A percentile compares a stretch with the other conserved stretches of the same genome.
Evolutionary conservation across 2,329 filamentous ascomycete species (phyloP).

Genomic region (Pseudogymnoascus sp.): DNA sequence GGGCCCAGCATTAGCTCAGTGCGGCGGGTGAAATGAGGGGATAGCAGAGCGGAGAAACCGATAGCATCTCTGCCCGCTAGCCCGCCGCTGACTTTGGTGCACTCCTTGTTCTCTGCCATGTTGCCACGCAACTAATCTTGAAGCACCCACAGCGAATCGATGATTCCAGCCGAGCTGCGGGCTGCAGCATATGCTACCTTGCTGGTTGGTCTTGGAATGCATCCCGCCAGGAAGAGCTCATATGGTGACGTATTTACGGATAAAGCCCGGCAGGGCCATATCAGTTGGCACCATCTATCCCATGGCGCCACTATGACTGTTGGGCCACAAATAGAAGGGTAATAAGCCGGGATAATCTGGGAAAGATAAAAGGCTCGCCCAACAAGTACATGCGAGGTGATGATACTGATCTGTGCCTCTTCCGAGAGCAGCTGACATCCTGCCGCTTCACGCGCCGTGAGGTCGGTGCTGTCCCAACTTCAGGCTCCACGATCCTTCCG

Average conservation of each 20-base stretch:
- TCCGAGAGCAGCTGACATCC: neutral
- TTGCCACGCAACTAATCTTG: neutral
- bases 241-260: constrained; percentile 1
- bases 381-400: neutral
- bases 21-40: neutral
- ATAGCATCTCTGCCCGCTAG: neutral
- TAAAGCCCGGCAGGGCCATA: neutral
- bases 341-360: neutral
- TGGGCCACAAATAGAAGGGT: neutral
- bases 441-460: neutral
- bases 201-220: neutral
- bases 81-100: neutral
- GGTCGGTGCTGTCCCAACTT: neutral
- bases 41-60: neutral
- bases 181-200: neutral
- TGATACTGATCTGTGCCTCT: neutral
- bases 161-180: neutral
- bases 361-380: neutral
- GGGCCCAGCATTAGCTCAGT: neutral
- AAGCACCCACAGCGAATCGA: neutral
- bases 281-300: neutral
- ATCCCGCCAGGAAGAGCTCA: neutral
- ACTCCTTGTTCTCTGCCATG: neutral
- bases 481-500: neutral
- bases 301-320: neutral